Percentiles rank a stretch among this genome's conserved stretches.
Evolutionary conservation across 805 yeast genomes (phyloP).

Genomic region (Yarrowia sp.): DNA sequence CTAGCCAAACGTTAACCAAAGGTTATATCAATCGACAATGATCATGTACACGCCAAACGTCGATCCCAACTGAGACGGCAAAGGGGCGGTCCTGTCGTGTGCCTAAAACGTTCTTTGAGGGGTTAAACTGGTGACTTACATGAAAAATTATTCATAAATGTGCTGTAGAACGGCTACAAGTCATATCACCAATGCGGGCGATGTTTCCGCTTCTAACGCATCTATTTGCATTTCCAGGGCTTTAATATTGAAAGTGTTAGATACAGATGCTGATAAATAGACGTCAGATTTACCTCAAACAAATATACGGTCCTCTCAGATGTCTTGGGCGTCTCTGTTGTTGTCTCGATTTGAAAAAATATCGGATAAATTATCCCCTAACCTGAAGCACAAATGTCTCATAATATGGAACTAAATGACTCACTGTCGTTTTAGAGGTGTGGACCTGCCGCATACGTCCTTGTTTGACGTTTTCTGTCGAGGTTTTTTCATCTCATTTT

Average conservation of each 20-base stretch:
- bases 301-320: too few relatives aligned
- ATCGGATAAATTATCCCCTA: background rate
- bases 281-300: too few relatives aligned
- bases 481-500: background rate
- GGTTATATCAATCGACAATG: background rate
- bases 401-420: background rate
- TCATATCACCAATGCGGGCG: background rate
- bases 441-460: too few relatives aligned
- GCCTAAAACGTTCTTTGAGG: background rate
- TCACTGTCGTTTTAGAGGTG: background rate
- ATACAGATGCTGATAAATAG: too few relatives aligned
- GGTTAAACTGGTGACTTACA: background rate
- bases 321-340: too few relatives aligned
- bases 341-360: background rate
- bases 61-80: background rate
- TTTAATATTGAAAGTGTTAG: background rate
- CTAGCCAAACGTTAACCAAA: background rate
- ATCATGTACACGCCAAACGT: background rate
- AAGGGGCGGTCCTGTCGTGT: background rate
- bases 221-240: background rate
- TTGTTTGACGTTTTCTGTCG: background rate
- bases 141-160: too few relatives aligned
- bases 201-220: background rate
- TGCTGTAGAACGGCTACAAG: too few relatives aligned
- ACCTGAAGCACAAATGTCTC: background rate